Conservation (phyloP, 2,329 filamentous ascomycete species). For the Trichoderma sp. region DNA sequence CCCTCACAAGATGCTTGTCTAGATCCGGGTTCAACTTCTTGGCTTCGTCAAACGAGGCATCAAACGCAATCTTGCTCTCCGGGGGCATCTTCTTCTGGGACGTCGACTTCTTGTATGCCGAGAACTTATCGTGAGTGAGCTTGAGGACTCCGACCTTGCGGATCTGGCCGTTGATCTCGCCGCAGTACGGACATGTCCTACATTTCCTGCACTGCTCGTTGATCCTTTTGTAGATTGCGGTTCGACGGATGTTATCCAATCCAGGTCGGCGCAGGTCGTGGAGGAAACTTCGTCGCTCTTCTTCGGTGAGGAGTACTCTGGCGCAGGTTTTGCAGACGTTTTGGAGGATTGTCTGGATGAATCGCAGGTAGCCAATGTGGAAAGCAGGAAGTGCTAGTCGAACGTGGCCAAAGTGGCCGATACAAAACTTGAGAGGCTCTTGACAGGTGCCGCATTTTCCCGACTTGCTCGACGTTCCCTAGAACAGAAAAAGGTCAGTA, state of each 20-base stretch:
- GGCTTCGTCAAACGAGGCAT: slow-evolving; percentile 79
- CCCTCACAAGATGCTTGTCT: slow-evolving; percentile 88
- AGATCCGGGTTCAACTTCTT: slow-evolving; percentile 77
- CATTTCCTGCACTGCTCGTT: slow-evolving; percentile 88
- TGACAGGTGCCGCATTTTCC: slow-evolving; percentile 82
- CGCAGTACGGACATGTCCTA: slow-evolving; percentile 79
- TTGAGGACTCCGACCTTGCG: slow-evolving; percentile 92
- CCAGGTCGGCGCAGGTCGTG: slow-evolving; percentile 73
- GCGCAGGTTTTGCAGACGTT: slow-evolving; percentile 96
- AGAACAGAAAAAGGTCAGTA: slow-evolving; percentile 13
- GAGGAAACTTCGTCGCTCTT: slow-evolving; percentile 75
- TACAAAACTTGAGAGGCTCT: slow-evolving; percentile 78
- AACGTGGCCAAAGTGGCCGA: slow-evolving; percentile 94
- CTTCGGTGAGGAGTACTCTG: slow-evolving; percentile 77
- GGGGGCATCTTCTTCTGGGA: slow-evolving; percentile 83
- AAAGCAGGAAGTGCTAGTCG: slow-evolving; percentile 88
- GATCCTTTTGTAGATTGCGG: slow-evolving; percentile 83
- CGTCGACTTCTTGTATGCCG: slow-evolving; percentile 83
- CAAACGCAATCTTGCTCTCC: slow-evolving; percentile 78
- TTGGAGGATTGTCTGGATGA: slow-evolving; percentile 88
- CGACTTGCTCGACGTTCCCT: slow-evolving; percentile 83
- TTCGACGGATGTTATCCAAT: slow-evolving; percentile 82
- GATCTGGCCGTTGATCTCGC: slow-evolving; percentile 83
- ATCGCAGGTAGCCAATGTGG: slow-evolving; percentile 93
- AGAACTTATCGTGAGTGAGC: slow-evolving; percentile 90